Evolutionary conservation across 306 rosid species (phyloP).

Genomic region (Pachyrhizus erosus): DNA sequence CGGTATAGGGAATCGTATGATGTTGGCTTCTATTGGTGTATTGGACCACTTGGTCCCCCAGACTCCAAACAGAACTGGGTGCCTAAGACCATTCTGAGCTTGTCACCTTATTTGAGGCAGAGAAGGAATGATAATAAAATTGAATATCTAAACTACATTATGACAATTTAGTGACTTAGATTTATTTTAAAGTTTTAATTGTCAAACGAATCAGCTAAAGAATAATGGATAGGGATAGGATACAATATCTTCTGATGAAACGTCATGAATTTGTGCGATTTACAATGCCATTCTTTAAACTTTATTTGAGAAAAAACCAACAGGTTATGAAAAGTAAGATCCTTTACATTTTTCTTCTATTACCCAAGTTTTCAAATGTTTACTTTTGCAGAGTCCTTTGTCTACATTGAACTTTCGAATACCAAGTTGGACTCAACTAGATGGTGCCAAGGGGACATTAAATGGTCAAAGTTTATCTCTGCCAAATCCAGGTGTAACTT

Average conservation of each 20-base stretch:
- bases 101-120: neutral
- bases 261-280: neutral
- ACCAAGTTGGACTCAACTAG: constrained; percentile 70
- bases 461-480: constrained; percentile 53
- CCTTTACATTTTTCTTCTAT: neutral
- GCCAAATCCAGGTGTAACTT: constrained; percentile 65
- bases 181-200: constrained; percentile 25
- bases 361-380: neutral
- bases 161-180: neutral
- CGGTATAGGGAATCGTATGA: neutral
- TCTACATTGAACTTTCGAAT: constrained; percentile 74
- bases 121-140: neutral
- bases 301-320: neutral
- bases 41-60: neutral
- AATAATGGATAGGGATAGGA: neutral
- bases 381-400: constrained; percentile 50
- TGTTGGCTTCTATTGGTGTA: neutral
- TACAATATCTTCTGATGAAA: neutral
- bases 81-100: neutral
- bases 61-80: neutral
- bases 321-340: neutral
- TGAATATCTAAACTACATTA: neutral
- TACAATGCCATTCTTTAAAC: neutral
- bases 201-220: too few relatives aligned
- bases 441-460: constrained; percentile 57